phyloP scores from a whole-genome alignment of 2,329 filamentous ascomycete genomes.

The Diaporthe sp. region DNA sequence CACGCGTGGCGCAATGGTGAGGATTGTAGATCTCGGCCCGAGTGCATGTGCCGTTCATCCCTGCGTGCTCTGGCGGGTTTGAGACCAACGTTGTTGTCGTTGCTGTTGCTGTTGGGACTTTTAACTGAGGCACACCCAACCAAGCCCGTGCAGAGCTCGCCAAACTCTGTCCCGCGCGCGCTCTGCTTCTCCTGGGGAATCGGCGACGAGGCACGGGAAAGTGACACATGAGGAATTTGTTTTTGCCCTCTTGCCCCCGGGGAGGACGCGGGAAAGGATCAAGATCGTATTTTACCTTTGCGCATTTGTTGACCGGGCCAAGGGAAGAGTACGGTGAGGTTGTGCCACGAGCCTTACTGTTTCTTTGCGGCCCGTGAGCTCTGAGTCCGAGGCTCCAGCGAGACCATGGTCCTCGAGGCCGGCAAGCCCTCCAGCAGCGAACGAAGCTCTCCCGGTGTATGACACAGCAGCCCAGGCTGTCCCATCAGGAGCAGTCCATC shows the following conservation, averaged over 20 bases:
- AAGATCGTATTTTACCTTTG: neutral
- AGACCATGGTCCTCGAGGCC: neutral
- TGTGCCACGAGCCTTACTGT: neutral
- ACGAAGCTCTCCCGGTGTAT: no score
- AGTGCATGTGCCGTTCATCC: conserved; percentile 10
- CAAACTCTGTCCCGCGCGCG: neutral
- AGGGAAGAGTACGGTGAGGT: neutral
- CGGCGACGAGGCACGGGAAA: neutral
- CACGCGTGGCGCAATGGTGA: conserved; percentile 11
- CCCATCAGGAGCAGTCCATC: no score
- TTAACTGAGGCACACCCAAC: neutral
- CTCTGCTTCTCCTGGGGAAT: neutral
- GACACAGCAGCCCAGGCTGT: neutral
- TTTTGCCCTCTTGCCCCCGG: no score
- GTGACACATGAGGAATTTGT: neutral
- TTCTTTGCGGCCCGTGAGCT: neutral
- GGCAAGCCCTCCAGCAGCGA: neutral
- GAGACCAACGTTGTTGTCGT: neutral
- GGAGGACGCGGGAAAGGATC: neutral
- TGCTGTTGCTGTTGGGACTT: conserved; percentile 1
- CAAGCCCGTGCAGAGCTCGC: neutral
- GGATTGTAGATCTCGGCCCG: neutral
- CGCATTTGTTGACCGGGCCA: neutral
- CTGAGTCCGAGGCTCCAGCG: neutral
- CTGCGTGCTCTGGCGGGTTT: neutral